Evolutionary conservation across 2,329 filamentous ascomycete species (phyloP), one percentile per base, ranked within the genome.

Genomic region (Zasmidium angulare): DNA sequence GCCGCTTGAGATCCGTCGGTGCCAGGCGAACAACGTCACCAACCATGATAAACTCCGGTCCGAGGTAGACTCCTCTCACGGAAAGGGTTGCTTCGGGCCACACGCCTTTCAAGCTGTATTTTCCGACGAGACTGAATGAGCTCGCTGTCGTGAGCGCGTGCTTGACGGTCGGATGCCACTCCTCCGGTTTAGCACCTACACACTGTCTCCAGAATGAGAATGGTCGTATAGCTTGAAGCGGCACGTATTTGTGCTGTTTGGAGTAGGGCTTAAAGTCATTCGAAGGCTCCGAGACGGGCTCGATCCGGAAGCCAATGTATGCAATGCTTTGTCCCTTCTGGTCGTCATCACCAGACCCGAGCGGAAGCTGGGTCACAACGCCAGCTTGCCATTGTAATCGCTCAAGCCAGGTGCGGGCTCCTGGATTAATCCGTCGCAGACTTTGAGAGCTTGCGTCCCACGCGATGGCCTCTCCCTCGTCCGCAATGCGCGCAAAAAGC

Each of bases 361-460:
- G 71, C 0, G 84, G 79, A 2, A 76, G 71, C 66, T 86, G 80
- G 1, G 80, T 79, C 11, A 87, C 73, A 0, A 85, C 74, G 1
- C 84, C 85, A 0, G 81, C 84, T 64, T 84, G 79, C 85, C 85
- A 87, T 6, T 70, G 57, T 0, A 83, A 81, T 3, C n/a, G 55
- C 1, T 60, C 63, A 4, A 54, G 55, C 64, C 61, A 66, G 2
- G 50, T 46, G 12, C 40, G 36, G 6, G 52, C 50, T 0, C 50
- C n/a, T 12, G 19, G 23, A 29, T 63, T 55, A 19, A 58, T n/a
- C 14, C 56, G 59, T 10, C 65, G 63, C 22, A 69, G 73, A 3
- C 69, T 63, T 0, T 60, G 61, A 0, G 68, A 66, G 1, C 43
- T 46, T 0, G 66, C 49, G 26, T 77, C 66, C 48, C 69, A 75